These are phyloP conservation scores for Persicaria maculosa DNA, from an alignment of 148 eudicot genomes.

Conservation along the genomic window DNA sequence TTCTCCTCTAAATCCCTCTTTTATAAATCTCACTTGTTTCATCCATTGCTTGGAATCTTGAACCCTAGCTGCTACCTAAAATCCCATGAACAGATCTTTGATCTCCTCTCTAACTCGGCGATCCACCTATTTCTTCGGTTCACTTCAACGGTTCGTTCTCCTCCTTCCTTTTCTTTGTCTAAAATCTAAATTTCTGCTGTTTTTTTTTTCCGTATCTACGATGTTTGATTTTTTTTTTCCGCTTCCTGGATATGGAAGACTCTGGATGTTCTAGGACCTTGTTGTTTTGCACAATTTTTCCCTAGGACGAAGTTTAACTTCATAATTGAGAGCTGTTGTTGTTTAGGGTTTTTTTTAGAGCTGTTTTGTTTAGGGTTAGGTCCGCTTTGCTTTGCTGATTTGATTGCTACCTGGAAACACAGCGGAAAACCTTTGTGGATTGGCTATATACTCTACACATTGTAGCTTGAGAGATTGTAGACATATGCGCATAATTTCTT, in stretches of 20 bases:
- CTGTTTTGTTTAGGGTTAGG: background rate
- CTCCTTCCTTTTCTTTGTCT: background rate
- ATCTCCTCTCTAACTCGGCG: background rate
- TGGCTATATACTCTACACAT: background rate
- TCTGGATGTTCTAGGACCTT: background rate
- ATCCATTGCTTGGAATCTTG: no score
- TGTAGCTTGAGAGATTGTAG: background rate
- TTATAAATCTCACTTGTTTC: background rate
- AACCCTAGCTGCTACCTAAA: background rate
- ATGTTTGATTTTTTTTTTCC: background rate
- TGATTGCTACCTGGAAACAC: background rate
- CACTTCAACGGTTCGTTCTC: slow-evolving; percentile 7
- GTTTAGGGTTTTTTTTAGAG: background rate
- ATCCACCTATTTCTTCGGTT: background rate
- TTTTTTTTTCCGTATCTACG: background rate
- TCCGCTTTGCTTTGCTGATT: background rate
- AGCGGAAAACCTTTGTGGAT: background rate
- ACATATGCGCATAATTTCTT: background rate
- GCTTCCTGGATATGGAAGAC: background rate
- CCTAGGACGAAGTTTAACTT: background rate
- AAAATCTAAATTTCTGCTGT: background rate
- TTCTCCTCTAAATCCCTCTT: no score
- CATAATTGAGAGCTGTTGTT: background rate
- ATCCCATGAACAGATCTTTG: slow-evolving; percentile 5
- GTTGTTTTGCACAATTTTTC: background rate